Base-by-base conservation (phyloP, 176 grass and related monocot species). In the Eremochloa ophiuroides region DNA sequence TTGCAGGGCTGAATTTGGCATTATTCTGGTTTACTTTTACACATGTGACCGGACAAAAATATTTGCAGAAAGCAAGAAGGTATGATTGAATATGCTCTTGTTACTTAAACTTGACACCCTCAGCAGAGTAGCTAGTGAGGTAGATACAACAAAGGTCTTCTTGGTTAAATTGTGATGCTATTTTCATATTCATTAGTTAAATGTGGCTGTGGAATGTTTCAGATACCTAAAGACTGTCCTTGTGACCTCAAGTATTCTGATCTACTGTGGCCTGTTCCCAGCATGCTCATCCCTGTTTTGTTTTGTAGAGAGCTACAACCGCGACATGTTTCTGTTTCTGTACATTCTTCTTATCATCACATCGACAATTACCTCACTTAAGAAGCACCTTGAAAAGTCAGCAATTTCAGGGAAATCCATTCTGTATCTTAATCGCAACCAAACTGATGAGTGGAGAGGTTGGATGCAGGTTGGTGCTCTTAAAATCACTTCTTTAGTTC, bases 381-480 rank as follows among this genome's bases (percentile, higher is more conserved):
- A 91, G 74, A 93, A 86, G 74, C 94, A 97, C 83, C 30, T 65
- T 82, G 94, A 97, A 42, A 91, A 89, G 62, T 97, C 91, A 74
- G 67, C 88, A 76, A 89, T 89, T 76, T 83, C 94, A 20, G 91
- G 91, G 4, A 97, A 93, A 67, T 75, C 91, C 60, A 87, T 89
- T 73, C 75, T 97, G 18, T 97, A 87, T 86, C 85, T 97, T 43
- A 97, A 93, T 31, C 91, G 94, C 33, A 88, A 93, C 62, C 94
- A 97, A 84, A 97, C 94, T 11, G 94, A 97, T 59, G 94, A 97
- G 83, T 97, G 94, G 94, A 97, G 38, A 90, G 94, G 94, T 2
- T 97, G 88, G 91, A 97, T 97, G 94, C 94, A 97, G 88, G 94
- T 97, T 82, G 61, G 84, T 89, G 18, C 50, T 47, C 1, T 48